Evolutionary conservation across 495 filamentous ascomycete genomes (phyloP), one percentile per base, ranked within the genome.

Genomic region (Amniculicola lignicola): DNA sequence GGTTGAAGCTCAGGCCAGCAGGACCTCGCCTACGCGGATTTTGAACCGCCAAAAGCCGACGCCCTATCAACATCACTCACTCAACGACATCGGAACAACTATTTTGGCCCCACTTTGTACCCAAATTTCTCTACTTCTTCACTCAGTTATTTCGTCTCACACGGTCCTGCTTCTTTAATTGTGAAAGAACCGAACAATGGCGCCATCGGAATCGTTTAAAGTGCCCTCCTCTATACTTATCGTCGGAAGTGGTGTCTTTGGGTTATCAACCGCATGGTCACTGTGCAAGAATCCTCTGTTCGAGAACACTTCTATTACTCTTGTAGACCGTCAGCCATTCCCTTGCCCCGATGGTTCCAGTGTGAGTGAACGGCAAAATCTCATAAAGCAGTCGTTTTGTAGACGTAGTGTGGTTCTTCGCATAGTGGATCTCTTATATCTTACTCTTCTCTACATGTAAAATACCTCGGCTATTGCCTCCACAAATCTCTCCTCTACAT

Each of bases 171-270:
- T 9, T 19, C 16, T 38, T 29, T 16, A n/a, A n/a, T n/a, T n/a
- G n/a, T n/a, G n/a, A n/a, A n/a, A n/a, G n/a, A n/a, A n/a, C n/a
- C n/a, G n/a, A n/a, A 46, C n/a, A 36, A 45, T 31, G 36, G 21
- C 38, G 18, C 18, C 45, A 11, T 4, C 48, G 25, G 18, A 45
- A 3, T 11, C 35, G 18, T 12, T 39, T 35, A 18, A 51, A 22
- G 42, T 62, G 4, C 57, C 61, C 10, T 53, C 62, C 10, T 64
- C 62, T 6, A 51, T 64, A 63, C 67, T 85, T 43, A 82, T 86
- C 46, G 69, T 87, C 45, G 84, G 84, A 35, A 77, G 78, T 15
- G 84, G 84, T 19, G 79, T 83, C 46, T 87, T 87, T 62, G 84
- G 84, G 16, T 79, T 79, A 2, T 79, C 79, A 4, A 86, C 84